Evolutionary conservation across 208 protist species (phyloP), one percentile per base, ranked within the genome.

Genomic region (Borovskyia barvae): DNA sequence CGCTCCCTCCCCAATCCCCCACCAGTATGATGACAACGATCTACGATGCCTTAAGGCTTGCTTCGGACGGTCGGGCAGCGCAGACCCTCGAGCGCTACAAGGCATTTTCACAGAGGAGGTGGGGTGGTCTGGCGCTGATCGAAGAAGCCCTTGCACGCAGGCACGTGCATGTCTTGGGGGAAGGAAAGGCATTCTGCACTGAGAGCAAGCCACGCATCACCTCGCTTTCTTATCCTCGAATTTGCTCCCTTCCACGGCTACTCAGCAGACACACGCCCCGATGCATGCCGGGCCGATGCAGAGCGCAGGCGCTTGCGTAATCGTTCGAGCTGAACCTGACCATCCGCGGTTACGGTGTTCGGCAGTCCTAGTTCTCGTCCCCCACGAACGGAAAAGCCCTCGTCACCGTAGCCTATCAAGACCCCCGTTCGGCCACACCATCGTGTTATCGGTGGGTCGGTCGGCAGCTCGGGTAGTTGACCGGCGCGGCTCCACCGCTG

Each of bases 401-500:
- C 75, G 35, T 80, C 74, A 12, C 88, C 88, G 59, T 87, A 95
- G 19, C 85, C 88, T 11, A 76, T 66, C 14, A 76, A 43, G 9
- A 72, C 46, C 32, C 48, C 56, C 20, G 49, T 54, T 12, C 65
- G 63, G 29, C 50, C 52, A 1, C 50, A 51, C 53, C 55, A 53
- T 9, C 28, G 59, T 54, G 73, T 36, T 17, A 61, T 60, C 24
- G 82, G 72, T n/a, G 80, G 78, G 67, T 88, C 82, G 7, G 49
- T 77, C 15, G 88, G 88, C 22, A 92, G 59, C 26, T 90, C 80
- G 15, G 88, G 88, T 40, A 95, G 75, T 19, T 70, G 71, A 0
- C 88, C 88, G 1, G 70, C 74, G 9, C 88, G 72, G 36, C 89
- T 86, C 85, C 88, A 94, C 19, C 57, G 67, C 56, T 68, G 32